These are phyloP conservation scores for Lasiosphaeriaceae sp. DNA, from an alignment of 495 filamentous ascomycete species.

Conservation along the genomic window DNA sequence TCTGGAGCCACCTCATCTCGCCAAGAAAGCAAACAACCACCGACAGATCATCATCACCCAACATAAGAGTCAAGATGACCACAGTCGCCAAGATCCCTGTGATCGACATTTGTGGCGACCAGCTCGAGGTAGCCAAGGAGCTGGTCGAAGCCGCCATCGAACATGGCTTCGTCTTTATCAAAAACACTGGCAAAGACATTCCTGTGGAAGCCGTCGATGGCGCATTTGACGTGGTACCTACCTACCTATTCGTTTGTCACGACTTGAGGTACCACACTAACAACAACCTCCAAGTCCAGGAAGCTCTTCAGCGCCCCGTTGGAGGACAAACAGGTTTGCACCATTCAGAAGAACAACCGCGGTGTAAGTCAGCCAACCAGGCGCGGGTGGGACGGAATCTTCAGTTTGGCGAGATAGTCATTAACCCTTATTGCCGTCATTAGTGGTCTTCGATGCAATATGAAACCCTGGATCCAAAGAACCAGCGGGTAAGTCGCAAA, in stretches of 20 bases:
- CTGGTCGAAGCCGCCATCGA: slow-evolving; percentile 76
- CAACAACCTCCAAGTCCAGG: slow-evolving; percentile 54
- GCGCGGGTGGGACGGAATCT: too few species aligned
- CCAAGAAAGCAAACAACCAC: too few species aligned
- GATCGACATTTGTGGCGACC: slow-evolving; percentile 64
- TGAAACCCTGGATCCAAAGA: slow-evolving; percentile 81
- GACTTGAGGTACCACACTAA: not conserved
- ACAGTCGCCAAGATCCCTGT: slow-evolving; percentile 63
- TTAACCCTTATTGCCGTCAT: not conserved
- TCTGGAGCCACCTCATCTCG: too few species aligned
- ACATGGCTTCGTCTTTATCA: slow-evolving; percentile 88
- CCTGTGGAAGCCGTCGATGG: slow-evolving; percentile 59
- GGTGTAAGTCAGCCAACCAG: slow-evolving; percentile 40
- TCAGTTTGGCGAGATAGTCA: not conserved
- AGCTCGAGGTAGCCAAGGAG: slow-evolving; percentile 54
- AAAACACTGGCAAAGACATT: slow-evolving; percentile 63
- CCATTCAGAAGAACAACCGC: slow-evolving; percentile 72
- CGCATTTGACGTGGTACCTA: slow-evolving; percentile 69
- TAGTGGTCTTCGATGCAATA: slow-evolving; percentile 81
- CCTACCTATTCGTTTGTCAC: not conserved
- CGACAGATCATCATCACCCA: not conserved
- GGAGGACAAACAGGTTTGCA: slow-evolving; percentile 68
- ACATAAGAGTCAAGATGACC: slow-evolving; percentile 27
- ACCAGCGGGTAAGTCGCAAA: slow-evolving; percentile 59
- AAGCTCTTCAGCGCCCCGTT: slow-evolving; percentile 70